phyloP scores from a whole-genome alignment of 2,329 filamentous ascomycete genomes.

The Fusarium decemcellulare region DNA sequence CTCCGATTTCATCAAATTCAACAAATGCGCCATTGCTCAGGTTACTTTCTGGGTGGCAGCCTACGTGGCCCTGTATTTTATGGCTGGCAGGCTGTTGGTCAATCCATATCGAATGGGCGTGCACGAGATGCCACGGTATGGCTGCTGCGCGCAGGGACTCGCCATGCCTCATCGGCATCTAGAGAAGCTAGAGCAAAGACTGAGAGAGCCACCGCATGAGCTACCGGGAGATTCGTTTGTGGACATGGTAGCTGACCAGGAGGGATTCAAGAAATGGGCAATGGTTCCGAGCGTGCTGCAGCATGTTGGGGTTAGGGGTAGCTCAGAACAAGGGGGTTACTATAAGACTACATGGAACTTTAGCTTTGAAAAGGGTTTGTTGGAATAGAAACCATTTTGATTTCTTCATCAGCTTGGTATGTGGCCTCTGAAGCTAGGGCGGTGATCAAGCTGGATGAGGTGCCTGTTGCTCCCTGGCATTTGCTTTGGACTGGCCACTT shows the following conservation, averaged over 20 bases:
- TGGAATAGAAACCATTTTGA: conserved; percentile 2
- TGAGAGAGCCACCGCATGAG: conserved; percentile 37
- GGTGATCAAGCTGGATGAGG: no score
- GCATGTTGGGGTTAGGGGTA: conserved; percentile 49
- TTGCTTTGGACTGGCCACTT: no score
- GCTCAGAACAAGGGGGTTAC: conserved; percentile 41
- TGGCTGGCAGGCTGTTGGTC: conserved; percentile 47
- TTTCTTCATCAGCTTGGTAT: no score
- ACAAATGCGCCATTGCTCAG: conserved; percentile 6
- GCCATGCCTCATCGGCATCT: conserved; percentile 49
- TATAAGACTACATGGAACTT: conserved; percentile 51
- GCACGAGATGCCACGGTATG: conserved; percentile 52
- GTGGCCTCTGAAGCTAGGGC: no score
- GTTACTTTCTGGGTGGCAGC: conserved; percentile 45
- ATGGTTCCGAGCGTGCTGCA: conserved; percentile 52
- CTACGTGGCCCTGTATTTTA: conserved; percentile 46
- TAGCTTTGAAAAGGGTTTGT: conserved; percentile 46
- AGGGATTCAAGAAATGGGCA: conserved; percentile 49
- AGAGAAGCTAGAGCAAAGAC: conserved; percentile 25
- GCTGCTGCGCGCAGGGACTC: conserved; percentile 54
- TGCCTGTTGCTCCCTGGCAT: no score
- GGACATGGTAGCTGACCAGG: conserved; percentile 46
- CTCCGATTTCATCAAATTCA: conserved; percentile 22
- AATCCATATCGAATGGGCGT: conserved; percentile 42
- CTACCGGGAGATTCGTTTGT: conserved; percentile 50